Evolutionary conservation across 352 stramenopile genomes (phyloP).

Genomic region (Phytophthora ramorum): DNA sequence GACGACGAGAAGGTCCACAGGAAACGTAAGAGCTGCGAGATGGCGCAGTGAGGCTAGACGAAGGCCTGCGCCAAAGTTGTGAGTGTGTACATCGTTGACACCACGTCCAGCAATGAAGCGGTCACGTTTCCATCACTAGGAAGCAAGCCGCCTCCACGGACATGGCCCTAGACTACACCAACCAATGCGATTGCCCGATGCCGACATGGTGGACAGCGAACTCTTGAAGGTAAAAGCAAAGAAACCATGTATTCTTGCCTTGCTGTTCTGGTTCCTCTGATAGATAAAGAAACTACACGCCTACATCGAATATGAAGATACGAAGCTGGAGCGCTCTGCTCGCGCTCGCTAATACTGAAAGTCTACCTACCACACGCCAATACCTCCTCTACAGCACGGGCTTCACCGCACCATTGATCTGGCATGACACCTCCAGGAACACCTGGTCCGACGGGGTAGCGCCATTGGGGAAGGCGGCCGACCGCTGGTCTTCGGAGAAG

Average conservation of each 20-base stretch:
- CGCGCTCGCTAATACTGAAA: conserved; percentile 45
- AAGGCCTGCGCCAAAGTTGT: conserved; percentile 7
- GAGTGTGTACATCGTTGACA: conserved; percentile 24
- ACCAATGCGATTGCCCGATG: too few species aligned
- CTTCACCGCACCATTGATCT: conserved; percentile 56
- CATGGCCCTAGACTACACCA: too few species aligned
- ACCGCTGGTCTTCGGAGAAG: conserved; percentile 63
- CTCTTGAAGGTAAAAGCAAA: background rate
- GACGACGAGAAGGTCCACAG: conserved; percentile 40
- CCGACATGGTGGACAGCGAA: too few species aligned
- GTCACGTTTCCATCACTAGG: background rate
- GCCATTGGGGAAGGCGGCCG: conserved; percentile 34
- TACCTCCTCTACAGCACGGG: conserved; percentile 26
- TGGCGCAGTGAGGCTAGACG: conserved; percentile 25
- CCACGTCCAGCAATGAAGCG: conserved; percentile 12
- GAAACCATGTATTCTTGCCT: background rate
- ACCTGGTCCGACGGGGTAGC: conserved; percentile 50
- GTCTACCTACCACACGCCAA: conserved; percentile 32
- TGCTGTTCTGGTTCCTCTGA: conserved; percentile 26
- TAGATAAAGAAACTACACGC: conserved; percentile 42
- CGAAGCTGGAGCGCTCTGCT: conserved; percentile 40
- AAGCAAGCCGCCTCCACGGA: background rate
- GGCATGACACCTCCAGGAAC: conserved; percentile 84
- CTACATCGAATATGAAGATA: conserved; percentile 39
- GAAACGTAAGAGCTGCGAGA: conserved; percentile 48